Conservation (phyloP, 2,329 filamentous ascomycete species). For the Aspergillus neotritici region DNA sequence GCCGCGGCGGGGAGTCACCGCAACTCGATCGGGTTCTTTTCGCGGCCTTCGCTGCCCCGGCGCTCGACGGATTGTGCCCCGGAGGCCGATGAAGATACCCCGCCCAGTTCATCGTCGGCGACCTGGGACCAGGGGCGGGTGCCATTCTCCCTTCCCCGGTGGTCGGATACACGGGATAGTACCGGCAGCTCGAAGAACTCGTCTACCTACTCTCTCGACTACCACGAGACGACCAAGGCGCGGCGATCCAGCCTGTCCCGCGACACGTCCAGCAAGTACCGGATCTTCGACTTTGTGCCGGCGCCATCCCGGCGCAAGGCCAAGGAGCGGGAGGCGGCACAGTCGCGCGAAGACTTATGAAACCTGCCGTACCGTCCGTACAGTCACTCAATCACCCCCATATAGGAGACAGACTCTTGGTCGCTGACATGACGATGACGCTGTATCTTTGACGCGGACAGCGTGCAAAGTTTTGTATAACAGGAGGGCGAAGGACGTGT, state of each 20-base stretch:
- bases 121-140: slow-evolving; percentile 40
- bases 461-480: slow-evolving; percentile 17
- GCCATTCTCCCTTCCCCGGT: slow-evolving; percentile 36
- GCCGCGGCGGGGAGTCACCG: slow-evolving; percentile 32
- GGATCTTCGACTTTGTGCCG: slow-evolving; percentile 42
- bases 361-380: slow-evolving; percentile 23
- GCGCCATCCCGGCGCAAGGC: slow-evolving; percentile 37
- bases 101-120: slow-evolving; percentile 40
- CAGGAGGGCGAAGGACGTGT: slow-evolving; percentile 9
- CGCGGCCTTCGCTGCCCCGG: slow-evolving; percentile 34
- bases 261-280: slow-evolving; percentile 37
- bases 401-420: not conserved
- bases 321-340: slow-evolving; percentile 35
- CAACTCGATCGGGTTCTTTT: slow-evolving; percentile 39
- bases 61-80: slow-evolving; percentile 34
- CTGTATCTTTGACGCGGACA: not conserved
- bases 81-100: slow-evolving; percentile 41
- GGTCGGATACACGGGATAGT: slow-evolving; percentile 38
- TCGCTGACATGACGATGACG: not conserved
- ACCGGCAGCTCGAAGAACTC: slow-evolving; percentile 44
- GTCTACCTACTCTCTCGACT: slow-evolving; percentile 42
- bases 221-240: slow-evolving; percentile 31
- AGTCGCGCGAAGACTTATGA: slow-evolving; percentile 31
- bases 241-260: slow-evolving; percentile 36
- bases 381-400: not conserved